Conservation (phyloP, 345 rosid species). For the Fremontodendron californicum region DNA sequence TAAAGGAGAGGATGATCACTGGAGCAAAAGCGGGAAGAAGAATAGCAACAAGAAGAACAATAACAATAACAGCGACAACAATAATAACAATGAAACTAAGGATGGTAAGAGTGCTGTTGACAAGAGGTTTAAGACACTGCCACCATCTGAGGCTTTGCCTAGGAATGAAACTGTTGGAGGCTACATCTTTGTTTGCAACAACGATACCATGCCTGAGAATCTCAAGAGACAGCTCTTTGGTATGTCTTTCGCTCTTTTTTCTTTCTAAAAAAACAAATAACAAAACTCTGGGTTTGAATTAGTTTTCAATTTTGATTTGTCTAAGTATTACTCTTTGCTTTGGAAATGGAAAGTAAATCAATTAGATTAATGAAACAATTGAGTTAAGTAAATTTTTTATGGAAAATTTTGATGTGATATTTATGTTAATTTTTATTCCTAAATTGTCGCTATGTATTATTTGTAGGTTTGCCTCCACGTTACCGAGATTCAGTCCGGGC, state of each 20-base stretch:
- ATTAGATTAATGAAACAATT: neutral
- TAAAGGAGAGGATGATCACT: conserved; percentile 48
- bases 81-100: conserved; percentile 31
- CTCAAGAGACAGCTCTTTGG: conserved; percentile 90
- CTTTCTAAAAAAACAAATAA: neutral
- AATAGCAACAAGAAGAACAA: conserved; percentile 42
- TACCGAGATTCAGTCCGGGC: conserved; percentile 93
- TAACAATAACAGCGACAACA: conserved; percentile 24
- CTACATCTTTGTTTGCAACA: conserved; percentile 96
- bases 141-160: conserved; percentile 85
- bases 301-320: neutral
- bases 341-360: neutral
- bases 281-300: neutral
- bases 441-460: neutral
- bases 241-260: conserved; percentile 16
- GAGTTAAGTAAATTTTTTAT: neutral
- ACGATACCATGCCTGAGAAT: conserved; percentile 96
- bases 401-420: neutral
- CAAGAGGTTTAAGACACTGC: conserved; percentile 94
- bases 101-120: conserved; percentile 37
- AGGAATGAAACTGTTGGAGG: conserved; percentile 93
- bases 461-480: conserved; percentile 80
- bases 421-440: neutral
- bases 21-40: conserved; percentile 47
- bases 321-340: neutral